Evolutionary conservation across 2,329 filamentous ascomycete genomes (phyloP).

Genomic region (Nakataea oryzae): DNA sequence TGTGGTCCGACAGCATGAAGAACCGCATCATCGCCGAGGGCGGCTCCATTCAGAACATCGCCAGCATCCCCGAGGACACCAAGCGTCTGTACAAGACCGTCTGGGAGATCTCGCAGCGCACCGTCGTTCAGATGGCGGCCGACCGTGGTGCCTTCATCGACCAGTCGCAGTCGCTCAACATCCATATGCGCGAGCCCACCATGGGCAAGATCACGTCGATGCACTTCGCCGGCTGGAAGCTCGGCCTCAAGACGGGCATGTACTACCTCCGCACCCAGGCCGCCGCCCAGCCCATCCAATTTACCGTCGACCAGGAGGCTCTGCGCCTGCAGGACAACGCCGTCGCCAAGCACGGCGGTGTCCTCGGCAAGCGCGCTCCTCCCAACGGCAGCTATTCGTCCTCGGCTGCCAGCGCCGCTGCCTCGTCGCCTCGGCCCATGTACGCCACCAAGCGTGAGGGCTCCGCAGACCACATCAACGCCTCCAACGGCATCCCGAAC

Average conservation of each 20-base stretch:
- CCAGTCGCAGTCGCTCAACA: constrained; percentile 97
- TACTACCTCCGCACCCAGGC: constrained; percentile 99
- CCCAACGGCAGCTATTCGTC: constrained; percentile 47
- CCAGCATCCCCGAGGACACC: constrained; percentile 91
- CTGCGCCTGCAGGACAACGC: constrained; percentile 80
- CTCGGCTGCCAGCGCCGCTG: constrained; percentile 27
- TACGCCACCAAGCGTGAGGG: constrained; percentile 46
- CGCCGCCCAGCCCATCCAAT: constrained; percentile 92
- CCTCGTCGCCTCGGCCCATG: constrained; percentile 57
- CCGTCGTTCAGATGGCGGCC: constrained; percentile 93
- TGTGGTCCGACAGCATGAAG: constrained; percentile 99
- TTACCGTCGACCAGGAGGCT: constrained; percentile 95
- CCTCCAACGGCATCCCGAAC: constrained; percentile 57
- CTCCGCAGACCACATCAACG: constrained; percentile 18
- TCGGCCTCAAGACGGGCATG: constrained; percentile 99
- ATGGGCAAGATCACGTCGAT: constrained; percentile 99
- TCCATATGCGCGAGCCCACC: constrained; percentile 97
- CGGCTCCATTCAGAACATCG: constrained; percentile 92
- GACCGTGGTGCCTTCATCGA: constrained; percentile 98
- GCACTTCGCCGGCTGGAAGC: constrained; percentile 99
- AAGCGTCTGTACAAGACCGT: constrained; percentile 99
- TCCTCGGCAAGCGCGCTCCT: constrained; percentile 59
- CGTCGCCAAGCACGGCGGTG: constrained; percentile 48
- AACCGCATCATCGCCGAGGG: constrained; percentile 98
- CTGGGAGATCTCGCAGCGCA: constrained; percentile 96